These are phyloP conservation scores for Cucumis sativus DNA, from an alignment of 306 rosid species.

Conservation along the genomic window DNA sequence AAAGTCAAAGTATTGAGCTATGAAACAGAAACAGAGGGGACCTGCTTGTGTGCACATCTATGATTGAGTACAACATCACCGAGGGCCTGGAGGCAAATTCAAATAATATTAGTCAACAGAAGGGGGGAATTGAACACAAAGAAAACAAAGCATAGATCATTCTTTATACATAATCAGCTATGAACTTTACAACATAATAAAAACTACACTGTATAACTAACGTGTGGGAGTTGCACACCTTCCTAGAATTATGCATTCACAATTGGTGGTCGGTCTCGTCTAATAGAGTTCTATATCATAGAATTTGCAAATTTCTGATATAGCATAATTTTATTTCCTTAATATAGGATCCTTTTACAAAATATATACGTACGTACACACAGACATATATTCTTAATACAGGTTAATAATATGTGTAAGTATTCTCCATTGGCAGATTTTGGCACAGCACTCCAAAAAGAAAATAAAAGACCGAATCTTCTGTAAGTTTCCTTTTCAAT, in stretches of 20 bases:
- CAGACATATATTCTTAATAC: too few relatives aligned
- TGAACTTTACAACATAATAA: not conserved
- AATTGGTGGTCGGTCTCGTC: not conserved
- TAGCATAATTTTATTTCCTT: not conserved
- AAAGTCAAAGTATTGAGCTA: not conserved
- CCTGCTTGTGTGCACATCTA: conserved; percentile 71
- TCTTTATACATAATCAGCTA: not conserved
- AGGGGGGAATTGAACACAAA: not conserved
- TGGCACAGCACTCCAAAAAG: not conserved
- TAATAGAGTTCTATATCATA: not conserved
- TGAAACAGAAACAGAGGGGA: conserved; percentile 6
- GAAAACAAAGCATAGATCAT: not conserved
- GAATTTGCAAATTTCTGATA: not conserved
- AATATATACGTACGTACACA: too few relatives aligned
- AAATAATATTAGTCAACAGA: not conserved
- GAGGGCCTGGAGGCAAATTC: conserved; percentile 32
- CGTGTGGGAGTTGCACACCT: not conserved
- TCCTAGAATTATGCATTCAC: not conserved
- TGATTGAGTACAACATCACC: conserved; percentile 80
- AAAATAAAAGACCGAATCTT: not conserved
- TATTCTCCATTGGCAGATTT: not conserved
- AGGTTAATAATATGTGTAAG: not conserved
- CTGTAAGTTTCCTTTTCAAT: not conserved
- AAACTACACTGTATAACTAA: not conserved
- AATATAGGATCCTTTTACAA: not conserved